A percentile compares a stretch with the other conserved stretches of the same genome.
phyloP scores from a whole-genome alignment of 2,329 filamentous ascomycete genomes.

The Fusarium sp. region DNA sequence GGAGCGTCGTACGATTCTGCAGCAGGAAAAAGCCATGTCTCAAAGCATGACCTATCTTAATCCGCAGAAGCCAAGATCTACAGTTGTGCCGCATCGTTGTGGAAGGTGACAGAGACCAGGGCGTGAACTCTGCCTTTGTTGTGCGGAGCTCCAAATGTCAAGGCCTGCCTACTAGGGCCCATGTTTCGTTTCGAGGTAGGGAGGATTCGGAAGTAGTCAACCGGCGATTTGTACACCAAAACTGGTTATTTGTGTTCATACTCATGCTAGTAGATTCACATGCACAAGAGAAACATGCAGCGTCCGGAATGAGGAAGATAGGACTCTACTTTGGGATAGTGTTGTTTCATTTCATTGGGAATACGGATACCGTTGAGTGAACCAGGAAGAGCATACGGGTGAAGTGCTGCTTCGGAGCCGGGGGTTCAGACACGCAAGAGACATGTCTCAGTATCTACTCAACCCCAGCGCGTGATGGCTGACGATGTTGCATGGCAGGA shows the following conservation, averaged over 20 bases:
- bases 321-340: constrained; percentile 15
- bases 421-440: constrained; percentile 8
- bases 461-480: constrained; percentile 20
- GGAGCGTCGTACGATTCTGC: constrained; percentile 40
- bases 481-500: constrained; percentile 25
- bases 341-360: constrained; percentile 30
- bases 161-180: constrained; percentile 17
- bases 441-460: constrained; percentile 26
- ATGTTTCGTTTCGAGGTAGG: constrained; percentile 12
- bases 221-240: constrained; percentile 8
- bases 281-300: constrained; percentile 12
- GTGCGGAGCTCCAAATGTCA: constrained; percentile 34
- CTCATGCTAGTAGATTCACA: constrained; percentile 1
- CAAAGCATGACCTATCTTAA: constrained; percentile 23
- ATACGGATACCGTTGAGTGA: constrained; percentile 17
- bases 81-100: constrained; percentile 24
- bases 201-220: constrained; percentile 17
- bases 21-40: constrained; percentile 38
- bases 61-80: constrained; percentile 20
- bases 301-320: constrained; percentile 13
- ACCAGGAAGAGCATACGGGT: neutral
- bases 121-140: constrained; percentile 10
- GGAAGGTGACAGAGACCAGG: constrained; percentile 21
- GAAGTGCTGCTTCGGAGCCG: constrained; percentile 21
- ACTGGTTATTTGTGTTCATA: neutral